Base-by-base conservation (phyloP, 495 filamentous ascomycete genomes). In the Penicillium goetzii region DNA sequence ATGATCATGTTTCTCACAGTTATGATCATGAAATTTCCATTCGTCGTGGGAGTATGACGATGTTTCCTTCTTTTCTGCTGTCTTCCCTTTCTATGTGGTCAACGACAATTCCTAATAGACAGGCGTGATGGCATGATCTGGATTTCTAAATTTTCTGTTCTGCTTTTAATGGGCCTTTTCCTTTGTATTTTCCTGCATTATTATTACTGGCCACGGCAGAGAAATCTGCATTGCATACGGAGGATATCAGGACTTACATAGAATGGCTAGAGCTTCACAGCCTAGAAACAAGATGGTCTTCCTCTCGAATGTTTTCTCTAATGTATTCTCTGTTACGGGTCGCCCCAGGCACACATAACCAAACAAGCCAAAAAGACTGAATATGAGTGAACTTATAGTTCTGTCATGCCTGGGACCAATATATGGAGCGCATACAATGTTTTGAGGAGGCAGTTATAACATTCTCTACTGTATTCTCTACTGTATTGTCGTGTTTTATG, bases 191-290 rank as follows among this genome's bases (percentile, higher is more conserved):
- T 53, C 10, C 2, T 36, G 12, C 34, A 36, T 17, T 40, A 3
- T 54, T 2, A 32, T 53, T 19, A 33, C 6, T 34, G 36, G 49
- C 50, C 36, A 61, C 7, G 1, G 52, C 60, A 36, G 55, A 55
- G 49, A n/a, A 23, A 47, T 54, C 30, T 52, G 52, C 62, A 55
- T 64, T 47, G 58, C 58, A 65, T 65, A 51, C 32, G 51, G 61
- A 33, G 43, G 33, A 40, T 58, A 49, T 19, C 32, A 38, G 50
- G 59, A 63, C 32, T 54, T 63, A 26, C 49, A 63, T 63, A 59
- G 56, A 63, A 26, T 58, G 55, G 61, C 33, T 51, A 51, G 19
- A 38, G 45, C 30, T 32, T 40, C 45, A 23, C 52, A 6, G 52
- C 33, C 32, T 59, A 28, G 43, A 51, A 38, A 34, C 30, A 34